Evolutionary conservation across 2,329 filamentous ascomycete genomes (phyloP).

Genomic region (Berkeleyomyces rouxiae): DNA sequence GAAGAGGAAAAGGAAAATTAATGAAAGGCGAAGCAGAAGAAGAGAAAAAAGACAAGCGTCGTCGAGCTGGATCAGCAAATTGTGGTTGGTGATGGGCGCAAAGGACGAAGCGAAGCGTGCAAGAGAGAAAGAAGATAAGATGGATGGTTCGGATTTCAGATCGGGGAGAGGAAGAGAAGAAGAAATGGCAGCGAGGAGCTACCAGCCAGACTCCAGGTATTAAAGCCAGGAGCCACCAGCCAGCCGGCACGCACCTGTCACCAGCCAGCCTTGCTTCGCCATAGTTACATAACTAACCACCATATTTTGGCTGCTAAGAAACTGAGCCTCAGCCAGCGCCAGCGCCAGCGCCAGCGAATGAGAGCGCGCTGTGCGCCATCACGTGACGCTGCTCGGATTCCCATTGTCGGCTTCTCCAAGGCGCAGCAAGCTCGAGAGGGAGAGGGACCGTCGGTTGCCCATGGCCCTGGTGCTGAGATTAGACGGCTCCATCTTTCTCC

Average conservation of each 20-base stretch:
- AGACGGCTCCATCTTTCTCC: background rate
- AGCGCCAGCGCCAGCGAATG: background rate
- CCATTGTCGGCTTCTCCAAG: background rate
- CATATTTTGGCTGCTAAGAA: background rate
- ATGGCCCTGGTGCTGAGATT: background rate
- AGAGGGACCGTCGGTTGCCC: constrained; percentile 1
- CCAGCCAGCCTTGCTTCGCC: background rate
- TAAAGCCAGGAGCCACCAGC: background rate
- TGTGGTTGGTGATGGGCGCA: background rate
- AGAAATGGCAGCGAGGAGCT: background rate
- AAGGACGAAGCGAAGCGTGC: background rate
- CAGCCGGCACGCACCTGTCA: background rate
- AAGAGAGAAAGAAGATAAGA: background rate
- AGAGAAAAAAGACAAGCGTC: background rate
- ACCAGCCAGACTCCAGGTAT: background rate
- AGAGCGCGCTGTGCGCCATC: background rate
- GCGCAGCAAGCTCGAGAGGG: constrained; percentile 2
- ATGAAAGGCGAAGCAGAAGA: background rate
- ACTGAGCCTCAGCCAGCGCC: background rate
- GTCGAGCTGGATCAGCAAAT: background rate
- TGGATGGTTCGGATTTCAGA: background rate
- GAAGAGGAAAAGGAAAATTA: constrained; percentile 13
- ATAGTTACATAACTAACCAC: too few relatives aligned
- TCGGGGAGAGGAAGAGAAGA: background rate
- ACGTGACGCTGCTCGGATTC: constrained; percentile 1